Conservation (phyloP, 2,329 filamentous ascomycete genomes). For the Zymoseptoria tritici region DNA sequence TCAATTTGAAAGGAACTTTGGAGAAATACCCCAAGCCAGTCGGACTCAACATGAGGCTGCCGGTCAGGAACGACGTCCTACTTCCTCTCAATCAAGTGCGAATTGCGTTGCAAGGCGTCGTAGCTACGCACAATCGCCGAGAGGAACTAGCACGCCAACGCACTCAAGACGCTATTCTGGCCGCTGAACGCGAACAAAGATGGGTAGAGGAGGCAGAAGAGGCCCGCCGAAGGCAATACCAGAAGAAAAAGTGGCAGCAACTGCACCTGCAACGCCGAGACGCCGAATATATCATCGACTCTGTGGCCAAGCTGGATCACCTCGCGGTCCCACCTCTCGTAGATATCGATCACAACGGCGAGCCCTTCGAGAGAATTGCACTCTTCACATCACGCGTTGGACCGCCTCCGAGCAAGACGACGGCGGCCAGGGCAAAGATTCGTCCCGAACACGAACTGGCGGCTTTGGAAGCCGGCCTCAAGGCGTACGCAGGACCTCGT, state of each 20-base stretch:
- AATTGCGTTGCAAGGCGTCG: conserved; percentile 9
- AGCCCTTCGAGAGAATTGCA: conserved; percentile 32
- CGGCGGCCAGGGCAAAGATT: conserved; percentile 8
- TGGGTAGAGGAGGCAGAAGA: neutral
- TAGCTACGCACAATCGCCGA: neutral
- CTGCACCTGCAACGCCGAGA: conserved; percentile 19
- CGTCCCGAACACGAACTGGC: conserved; percentile 30
- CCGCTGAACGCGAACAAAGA: neutral
- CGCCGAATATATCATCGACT: conserved; percentile 11
- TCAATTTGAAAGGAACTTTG: conserved; percentile 11
- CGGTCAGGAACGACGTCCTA: conserved; percentile 13
- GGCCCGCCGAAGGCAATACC: conserved; percentile 1
- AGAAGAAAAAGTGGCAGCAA: conserved; percentile 14
- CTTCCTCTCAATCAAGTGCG: conserved; percentile 12
- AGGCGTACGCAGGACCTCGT: conserved; percentile 15
- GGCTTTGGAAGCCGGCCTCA: conserved; percentile 25
- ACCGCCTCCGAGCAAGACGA: conserved; percentile 17
- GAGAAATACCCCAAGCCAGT: conserved; percentile 10
- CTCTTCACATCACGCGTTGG: conserved; percentile 29
- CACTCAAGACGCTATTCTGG: neutral
- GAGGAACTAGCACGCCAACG: neutral
- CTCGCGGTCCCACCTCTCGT: conserved; percentile 12
- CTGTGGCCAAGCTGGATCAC: conserved; percentile 14
- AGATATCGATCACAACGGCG: conserved; percentile 34
- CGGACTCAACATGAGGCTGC: conserved; percentile 10